Evolutionary conservation across 2,329 filamentous ascomycete genomes (phyloP), one percentile per base, ranked within the genome.

Genomic region (Trichoderma sp.): DNA sequence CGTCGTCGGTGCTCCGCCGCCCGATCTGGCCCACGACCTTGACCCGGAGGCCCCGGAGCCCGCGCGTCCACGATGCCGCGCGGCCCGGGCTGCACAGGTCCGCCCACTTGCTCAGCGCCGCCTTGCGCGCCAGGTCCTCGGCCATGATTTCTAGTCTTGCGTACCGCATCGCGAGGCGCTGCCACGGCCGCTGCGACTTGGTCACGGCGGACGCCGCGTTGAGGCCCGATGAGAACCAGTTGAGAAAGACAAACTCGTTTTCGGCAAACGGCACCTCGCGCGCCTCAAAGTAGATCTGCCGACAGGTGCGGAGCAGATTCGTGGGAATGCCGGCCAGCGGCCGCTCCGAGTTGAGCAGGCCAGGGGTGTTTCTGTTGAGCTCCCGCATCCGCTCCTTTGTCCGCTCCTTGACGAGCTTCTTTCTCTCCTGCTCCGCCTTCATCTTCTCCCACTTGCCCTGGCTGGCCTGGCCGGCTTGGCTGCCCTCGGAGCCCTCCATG

Each of bases 241-340:
- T 79, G 44, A 78, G 73, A 66, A 82, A 83, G 26, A 77, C 76
- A 65, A 83, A 83, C 59, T 82, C 80, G 71, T 80, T 82, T 24
- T 70, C 65, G 7, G 70, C 68, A 67, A 81, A 82, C 2, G 81
- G 79, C 2, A 82, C 28, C 0, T 64, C 19, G 3, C 78, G 75
- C 3, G 76, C 73, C 67, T 84, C 82, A 59, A 69, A 39, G 71
- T 82, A 82, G 21, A 83, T 68, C 63, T 81, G 78, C 28, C 72
- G 73, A 68, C 74, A 79, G 24, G 74, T 67, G 5, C 63, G 67
- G 2, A 83, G 76, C 5, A 83, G 71, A 3, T 71, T 72, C 1
- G 77, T 76, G 0, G 82, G 81, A 2, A 83, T 70, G 19, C 75
- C 76, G 17, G 74, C 76, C 9, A 78, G 69, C 0, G 77, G 79